Evolutionary conservation across 2,329 filamentous ascomycete genomes (phyloP).

Genomic region (Nannizziopsis arthrosporioides): DNA sequence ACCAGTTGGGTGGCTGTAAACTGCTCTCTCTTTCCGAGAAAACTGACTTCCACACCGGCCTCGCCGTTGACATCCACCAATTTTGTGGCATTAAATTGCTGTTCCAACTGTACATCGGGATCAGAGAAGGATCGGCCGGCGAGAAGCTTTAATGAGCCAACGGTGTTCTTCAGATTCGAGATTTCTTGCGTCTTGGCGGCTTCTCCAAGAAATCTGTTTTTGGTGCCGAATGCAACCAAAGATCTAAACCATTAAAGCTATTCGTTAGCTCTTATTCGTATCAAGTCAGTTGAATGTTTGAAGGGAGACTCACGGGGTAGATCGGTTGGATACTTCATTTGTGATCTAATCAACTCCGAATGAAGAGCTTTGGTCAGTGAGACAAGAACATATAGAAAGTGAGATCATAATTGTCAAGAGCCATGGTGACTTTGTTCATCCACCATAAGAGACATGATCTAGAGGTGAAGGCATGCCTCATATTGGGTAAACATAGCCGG

Average conservation of each 20-base stretch:
- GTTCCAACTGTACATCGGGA: conserved; percentile 85
- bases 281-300: not conserved
- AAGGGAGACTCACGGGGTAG: conserved; percentile 71
- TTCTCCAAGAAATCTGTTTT: conserved; percentile 88
- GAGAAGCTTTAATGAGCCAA: conserved; percentile 83
- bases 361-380: conserved; percentile 18
- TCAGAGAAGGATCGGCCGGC: conserved; percentile 77
- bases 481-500: not conserved
- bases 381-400: conserved; percentile 14
- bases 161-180: conserved; percentile 98
- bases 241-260: conserved; percentile 45
- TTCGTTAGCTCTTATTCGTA: not conserved
- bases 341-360: conserved; percentile 56
- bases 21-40: conserved; percentile 86
- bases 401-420: not conserved
- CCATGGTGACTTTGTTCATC: not conserved
- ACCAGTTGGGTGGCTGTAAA: conserved; percentile 91
- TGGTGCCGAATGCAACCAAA: conserved; percentile 87
- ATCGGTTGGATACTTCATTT: conserved; percentile 98
- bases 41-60: conserved; percentile 86
- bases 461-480: not conserved
- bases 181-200: conserved; percentile 97
- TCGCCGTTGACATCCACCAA: conserved; percentile 87
- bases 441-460: not conserved
- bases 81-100: conserved; percentile 74